Evolutionary conservation across 768 basidiomycete genomes (phyloP), one percentile per base, ranked within the genome.

Genomic region (Tulasnella sp.): DNA sequence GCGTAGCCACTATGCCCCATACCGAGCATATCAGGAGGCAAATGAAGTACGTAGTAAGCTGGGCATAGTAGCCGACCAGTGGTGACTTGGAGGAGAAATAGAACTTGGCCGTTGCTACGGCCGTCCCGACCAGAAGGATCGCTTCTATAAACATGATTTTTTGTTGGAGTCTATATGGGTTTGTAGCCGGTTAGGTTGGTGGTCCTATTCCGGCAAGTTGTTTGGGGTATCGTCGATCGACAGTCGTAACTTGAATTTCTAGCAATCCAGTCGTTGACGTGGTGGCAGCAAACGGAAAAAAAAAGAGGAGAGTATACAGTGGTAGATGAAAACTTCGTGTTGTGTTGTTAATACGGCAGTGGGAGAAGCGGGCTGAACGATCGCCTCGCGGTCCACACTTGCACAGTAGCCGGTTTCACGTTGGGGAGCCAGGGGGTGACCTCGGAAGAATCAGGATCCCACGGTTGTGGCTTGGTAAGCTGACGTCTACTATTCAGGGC

Each of bases 81-180:
- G 24, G 24, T n/a, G 73, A 46, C 73, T 74, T 74, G n/a, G 73
- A 41, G 31, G 28, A 64, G 60, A 24, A 18, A 24, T 28, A 64
- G n/a, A n/a, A n/a, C 3, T 64, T 64, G 31, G 60, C 60, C 28
- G 24, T 64, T n/a, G n/a, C 28, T 31, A 28, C 28, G n/a, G 14
- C n/a, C 6, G 60, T 6, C 60, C 73, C 73, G 20, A 74, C 28
- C 28, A 74, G 37, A 31, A 74, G 37, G 31, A 64, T 8, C n/a
- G 60, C 60, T 74, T 74, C 73, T 74, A 74, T 41, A 0, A 74
- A 34, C 73, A 74, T 74, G n/a, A 34, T 46, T 58, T 58, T 58
- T 20, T 9, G 9, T 28, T 9, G 7, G 8, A 1, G 31, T 64
- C 60, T 64, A 64, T 28, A 31, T 64, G n/a, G 60, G n/a, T 64